Percentiles rank a stretch among this genome's conserved stretches.
These are phyloP conservation scores for Cladorrhinum sp. DNA, from an alignment of 2,329 filamentous ascomycete species.

Conservation along the genomic window DNA sequence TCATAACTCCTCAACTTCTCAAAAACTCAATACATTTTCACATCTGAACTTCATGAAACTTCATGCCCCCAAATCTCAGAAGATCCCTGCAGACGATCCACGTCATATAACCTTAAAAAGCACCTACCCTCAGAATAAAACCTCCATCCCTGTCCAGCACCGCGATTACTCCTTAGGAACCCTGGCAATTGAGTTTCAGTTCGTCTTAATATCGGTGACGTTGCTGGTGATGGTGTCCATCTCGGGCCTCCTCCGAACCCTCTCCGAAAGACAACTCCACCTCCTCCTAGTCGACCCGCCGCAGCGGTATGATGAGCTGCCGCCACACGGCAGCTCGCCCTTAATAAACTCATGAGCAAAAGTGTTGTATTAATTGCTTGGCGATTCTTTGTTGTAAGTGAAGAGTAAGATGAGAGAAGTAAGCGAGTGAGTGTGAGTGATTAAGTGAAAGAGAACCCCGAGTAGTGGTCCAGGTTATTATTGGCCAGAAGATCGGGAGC, in stretches of 20 bases:
- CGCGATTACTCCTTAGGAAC: neutral
- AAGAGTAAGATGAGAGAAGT: neutral
- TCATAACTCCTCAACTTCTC: no score
- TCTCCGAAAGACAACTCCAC: neutral
- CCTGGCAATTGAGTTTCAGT: neutral
- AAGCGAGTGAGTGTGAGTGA: neutral
- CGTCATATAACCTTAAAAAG: neutral
- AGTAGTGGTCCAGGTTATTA: neutral
- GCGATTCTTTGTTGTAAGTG: neutral
- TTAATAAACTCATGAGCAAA: constrained; percentile 1
- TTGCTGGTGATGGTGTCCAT: neutral
- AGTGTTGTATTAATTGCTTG: neutral
- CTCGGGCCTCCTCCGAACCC: neutral
- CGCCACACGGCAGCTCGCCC: constrained; percentile 1
- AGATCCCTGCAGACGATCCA: neutral
- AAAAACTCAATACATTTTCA: no score
- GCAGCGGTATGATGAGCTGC: neutral
- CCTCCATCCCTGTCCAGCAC: neutral
- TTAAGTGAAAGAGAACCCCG: neutral
- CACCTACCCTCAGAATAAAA: constrained; percentile 7
- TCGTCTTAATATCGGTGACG: neutral
- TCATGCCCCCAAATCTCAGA: neutral
- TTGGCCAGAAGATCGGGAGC: neutral
- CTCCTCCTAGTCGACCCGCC: neutral
- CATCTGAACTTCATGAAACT: neutral